Evolutionary conservation across 176 grass and related monocot species (phyloP).

Genomic region (Avena atlantica): DNA sequence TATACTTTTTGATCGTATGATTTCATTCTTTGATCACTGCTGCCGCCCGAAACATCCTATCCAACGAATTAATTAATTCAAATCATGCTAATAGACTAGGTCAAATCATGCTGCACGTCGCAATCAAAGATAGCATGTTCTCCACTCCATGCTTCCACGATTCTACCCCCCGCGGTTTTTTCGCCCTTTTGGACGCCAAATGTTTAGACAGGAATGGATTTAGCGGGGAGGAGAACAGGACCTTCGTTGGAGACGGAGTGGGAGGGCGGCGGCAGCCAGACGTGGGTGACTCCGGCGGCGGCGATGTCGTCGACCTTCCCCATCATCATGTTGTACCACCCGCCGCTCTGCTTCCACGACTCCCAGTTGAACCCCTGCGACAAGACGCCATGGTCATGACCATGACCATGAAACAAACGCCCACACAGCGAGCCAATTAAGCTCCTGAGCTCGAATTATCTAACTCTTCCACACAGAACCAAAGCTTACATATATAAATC

Average conservation of each 20-base stretch:
- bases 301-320: not conserved
- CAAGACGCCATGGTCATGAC: not conserved
- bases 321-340: constrained; percentile 72
- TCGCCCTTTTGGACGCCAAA: not conserved
- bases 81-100: not conserved
- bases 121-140: not conserved
- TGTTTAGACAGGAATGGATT: not conserved
- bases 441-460: no score
- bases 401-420: no score
- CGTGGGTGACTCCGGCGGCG: no score
- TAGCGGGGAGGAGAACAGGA: not conserved
- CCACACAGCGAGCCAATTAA: no score
- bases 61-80: not conserved
- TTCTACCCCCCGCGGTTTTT: not conserved
- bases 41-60: no score
- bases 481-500: no score
- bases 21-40: no score
- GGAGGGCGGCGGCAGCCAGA: no score
- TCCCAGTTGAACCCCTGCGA: constrained; percentile 64
- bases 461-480: no score
- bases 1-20: no score
- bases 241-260: no score
- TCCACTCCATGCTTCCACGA: not conserved
- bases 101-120: not conserved
- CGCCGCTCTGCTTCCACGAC: not conserved